Conservation (phyloP, 768 basidiomycete genomes). For the Pleurotus platypus region DNA sequence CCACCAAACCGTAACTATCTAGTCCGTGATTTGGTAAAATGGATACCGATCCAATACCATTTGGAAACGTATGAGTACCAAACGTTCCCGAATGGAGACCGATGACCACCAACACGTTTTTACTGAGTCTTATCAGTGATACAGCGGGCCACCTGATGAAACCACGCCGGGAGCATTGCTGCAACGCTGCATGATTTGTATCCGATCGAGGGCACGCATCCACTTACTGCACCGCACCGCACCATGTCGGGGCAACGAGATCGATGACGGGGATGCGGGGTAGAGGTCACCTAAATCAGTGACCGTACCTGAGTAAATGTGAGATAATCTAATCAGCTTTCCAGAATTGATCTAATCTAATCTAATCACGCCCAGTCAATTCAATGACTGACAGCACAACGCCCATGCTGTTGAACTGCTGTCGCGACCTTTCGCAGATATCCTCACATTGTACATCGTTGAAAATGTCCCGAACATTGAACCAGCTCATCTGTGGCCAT, state of each 20-base stretch:
- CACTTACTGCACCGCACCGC: not conserved
- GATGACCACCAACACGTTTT: too few relatives aligned
- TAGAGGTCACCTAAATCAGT: not conserved
- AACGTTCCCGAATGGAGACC: too few relatives aligned
- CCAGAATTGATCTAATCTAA: conserved; percentile 1
- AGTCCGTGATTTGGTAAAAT: too few relatives aligned
- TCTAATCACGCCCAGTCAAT: not conserved
- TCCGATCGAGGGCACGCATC: not conserved
- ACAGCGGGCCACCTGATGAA: conserved; percentile 1
- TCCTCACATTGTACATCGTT: too few relatives aligned
- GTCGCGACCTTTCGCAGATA: not conserved
- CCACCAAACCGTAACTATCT: too few relatives aligned
- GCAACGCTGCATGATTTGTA: not conserved
- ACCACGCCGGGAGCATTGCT: not conserved
- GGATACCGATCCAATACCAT: too few relatives aligned
- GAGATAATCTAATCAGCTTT: not conserved
- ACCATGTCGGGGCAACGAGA: not conserved
- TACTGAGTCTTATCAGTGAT: conserved; percentile 2
- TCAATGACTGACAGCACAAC: not conserved
- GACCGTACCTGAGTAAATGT: not conserved
- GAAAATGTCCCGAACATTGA: too few relatives aligned
- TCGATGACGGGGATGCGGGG: conserved; percentile 3
- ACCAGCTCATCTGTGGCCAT: too few relatives aligned
- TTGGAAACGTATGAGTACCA: too few relatives aligned
- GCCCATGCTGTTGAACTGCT: not conserved